These are phyloP conservation scores for Coemansia aciculifera DNA, from an alignment of 192 early-diverging fungal genomes.

Conservation along the genomic window DNA sequence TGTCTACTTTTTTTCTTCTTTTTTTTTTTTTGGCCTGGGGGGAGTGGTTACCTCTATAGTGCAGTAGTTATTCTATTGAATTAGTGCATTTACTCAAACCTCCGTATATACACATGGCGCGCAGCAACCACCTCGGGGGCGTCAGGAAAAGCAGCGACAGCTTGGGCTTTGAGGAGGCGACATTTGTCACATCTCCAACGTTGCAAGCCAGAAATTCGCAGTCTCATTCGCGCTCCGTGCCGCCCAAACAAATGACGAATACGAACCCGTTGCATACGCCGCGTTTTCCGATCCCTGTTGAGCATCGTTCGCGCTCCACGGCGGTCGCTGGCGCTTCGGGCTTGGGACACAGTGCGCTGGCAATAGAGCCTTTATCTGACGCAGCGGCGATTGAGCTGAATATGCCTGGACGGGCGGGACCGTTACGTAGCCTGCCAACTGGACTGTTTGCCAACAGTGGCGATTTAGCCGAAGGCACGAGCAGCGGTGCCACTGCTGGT, in stretches of 20 bases:
- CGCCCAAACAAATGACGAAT: neutral
- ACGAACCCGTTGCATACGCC: constrained; percentile 29
- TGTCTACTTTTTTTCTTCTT: neutral
- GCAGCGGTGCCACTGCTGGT: constrained; percentile 2
- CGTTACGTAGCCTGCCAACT: constrained; percentile 21
- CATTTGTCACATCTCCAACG: constrained; percentile 29
- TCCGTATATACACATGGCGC: neutral
- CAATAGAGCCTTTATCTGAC: constrained; percentile 24
- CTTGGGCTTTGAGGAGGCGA: constrained; percentile 34
- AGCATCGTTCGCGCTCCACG: neutral
- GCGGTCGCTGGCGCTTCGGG: constrained; percentile 8
- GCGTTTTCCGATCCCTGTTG: constrained; percentile 28
- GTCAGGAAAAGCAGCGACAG: constrained; percentile 24
- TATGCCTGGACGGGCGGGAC: constrained; percentile 10
- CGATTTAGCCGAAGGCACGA: neutral
- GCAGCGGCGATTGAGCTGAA: constrained; percentile 24
- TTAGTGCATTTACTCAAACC: neutral
- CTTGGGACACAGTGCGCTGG: constrained; percentile 13
- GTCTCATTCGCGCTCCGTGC: neutral
- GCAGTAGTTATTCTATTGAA: neutral
- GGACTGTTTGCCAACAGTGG: constrained; percentile 11
- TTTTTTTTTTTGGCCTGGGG: neutral
- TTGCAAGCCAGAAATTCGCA: neutral
- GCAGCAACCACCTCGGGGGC: neutral
- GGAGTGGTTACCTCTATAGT: constrained; percentile 5